Evolutionary conservation across 768 basidiomycete species (phyloP).

Genomic region (Tricholoma hemisulphureum): DNA sequence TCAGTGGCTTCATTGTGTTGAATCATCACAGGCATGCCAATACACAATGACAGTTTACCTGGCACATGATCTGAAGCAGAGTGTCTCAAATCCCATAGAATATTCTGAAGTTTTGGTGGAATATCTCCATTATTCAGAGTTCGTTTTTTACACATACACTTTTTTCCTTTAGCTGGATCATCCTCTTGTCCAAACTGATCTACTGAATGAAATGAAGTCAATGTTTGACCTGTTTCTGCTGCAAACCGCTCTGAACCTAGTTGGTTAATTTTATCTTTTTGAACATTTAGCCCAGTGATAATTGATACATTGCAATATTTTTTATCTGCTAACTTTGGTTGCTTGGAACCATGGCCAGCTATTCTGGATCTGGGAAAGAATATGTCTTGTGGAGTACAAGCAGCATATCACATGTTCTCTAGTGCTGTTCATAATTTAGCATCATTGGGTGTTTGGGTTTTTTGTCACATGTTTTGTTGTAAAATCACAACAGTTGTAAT

Average conservation of each 20-base stretch:
- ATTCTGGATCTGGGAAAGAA: too few relatives aligned
- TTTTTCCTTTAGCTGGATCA: constrained; percentile 1
- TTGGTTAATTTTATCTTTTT: too few relatives aligned
- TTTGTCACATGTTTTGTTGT: constrained; percentile 33
- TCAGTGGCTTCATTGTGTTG: not conserved
- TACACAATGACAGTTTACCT: constrained; percentile 1
- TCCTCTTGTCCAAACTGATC: constrained; percentile 9
- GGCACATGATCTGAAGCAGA: too few relatives aligned
- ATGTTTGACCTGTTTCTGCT: constrained; percentile 13
- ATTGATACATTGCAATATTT: constrained; percentile 25
- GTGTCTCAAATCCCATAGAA: too few relatives aligned
- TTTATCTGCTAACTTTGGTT: constrained; percentile 10
- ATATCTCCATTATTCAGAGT: not conserved
- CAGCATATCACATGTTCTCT: constrained; percentile 18
- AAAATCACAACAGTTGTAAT: constrained; percentile 30
- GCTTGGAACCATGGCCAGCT: not conserved
- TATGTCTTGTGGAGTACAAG: too few relatives aligned
- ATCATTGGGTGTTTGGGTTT: constrained; percentile 21
- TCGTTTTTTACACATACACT: constrained; percentile 3
- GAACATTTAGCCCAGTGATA: constrained; percentile 24
- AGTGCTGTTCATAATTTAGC: constrained; percentile 16
- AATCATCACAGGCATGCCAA: constrained; percentile 1
- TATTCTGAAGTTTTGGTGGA: too few relatives aligned
- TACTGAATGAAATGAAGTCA: constrained; percentile 23
- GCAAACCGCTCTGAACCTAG: constrained; percentile 26